Percentiles rank a stretch among this genome's conserved stretches.
These are phyloP conservation scores for Saccharomyces hybrid DNA, from an alignment of 1,139 yeast genomes.

Conservation along the genomic window DNA sequence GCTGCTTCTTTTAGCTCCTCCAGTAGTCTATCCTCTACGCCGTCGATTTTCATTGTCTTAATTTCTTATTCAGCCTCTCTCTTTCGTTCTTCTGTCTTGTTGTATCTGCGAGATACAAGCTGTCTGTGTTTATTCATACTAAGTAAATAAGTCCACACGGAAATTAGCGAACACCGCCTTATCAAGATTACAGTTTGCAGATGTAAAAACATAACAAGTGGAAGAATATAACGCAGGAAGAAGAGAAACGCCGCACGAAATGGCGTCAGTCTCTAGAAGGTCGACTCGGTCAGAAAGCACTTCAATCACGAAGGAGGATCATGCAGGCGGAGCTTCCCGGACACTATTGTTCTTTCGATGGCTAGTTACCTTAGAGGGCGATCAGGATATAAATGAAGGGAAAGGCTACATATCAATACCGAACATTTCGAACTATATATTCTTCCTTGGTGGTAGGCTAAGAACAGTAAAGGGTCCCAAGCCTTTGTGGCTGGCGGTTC, in stretches of 20 bases:
- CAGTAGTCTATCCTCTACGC: not conserved
- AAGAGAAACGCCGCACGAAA: not conserved
- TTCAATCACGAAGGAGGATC: not conserved
- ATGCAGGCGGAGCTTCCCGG: not conserved
- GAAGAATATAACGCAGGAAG: not conserved
- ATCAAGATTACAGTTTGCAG: not conserved
- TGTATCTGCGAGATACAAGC: not conserved
- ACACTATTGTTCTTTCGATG: constrained; percentile 16
- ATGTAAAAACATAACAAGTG: not conserved
- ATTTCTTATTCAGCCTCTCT: not conserved
- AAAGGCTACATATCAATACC: constrained; percentile 21
- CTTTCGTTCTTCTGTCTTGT: not conserved
- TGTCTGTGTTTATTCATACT: not conserved
- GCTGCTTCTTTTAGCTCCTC: not conserved
- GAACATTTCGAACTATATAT: constrained; percentile 32
- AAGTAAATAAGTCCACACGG: not conserved
- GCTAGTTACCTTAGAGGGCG: constrained; percentile 26
- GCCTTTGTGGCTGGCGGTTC: constrained; percentile 36
- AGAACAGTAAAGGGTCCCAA: constrained; percentile 35
- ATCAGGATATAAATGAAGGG: constrained; percentile 10
- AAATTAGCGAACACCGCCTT: not conserved
- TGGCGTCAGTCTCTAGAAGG: not conserved
- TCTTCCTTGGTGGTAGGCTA: constrained; percentile 59
- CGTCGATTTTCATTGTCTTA: not conserved
- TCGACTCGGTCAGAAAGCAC: not conserved